phyloP scores from a whole-genome alignment of 202 grass and related monocot species.

The Setaria viridis region DNA sequence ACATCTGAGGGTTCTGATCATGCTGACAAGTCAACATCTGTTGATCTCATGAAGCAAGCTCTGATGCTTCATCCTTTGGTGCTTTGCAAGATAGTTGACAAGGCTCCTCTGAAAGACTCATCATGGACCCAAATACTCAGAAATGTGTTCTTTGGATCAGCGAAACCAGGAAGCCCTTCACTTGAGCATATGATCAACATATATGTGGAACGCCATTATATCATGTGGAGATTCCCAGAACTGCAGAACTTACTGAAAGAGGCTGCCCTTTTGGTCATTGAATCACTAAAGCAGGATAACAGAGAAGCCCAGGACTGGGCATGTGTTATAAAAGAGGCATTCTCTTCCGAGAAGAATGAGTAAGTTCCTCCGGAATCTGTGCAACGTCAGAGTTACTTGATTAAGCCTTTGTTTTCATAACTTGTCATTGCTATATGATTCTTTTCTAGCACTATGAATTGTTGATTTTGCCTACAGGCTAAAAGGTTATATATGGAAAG shows the following conservation, averaged over 20 bases:
- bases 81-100: constrained; percentile 79
- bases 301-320: constrained; percentile 86
- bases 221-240: constrained; percentile 98
- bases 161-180: constrained; percentile 91
- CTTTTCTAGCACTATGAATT: neutral
- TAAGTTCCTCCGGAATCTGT: constrained; percentile 61
- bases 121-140: constrained; percentile 88
- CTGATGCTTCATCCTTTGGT: constrained; percentile 96
- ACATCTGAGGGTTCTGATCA: constrained; percentile 42
- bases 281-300: constrained; percentile 77
- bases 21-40: constrained; percentile 66
- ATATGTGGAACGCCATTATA: constrained; percentile 93
- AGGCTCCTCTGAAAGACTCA: constrained; percentile 89
- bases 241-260: constrained; percentile 90
- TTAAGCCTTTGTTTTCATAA: neutral
- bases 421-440: neutral
- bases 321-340: constrained; percentile 84
- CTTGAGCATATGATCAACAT: constrained; percentile 98
- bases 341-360: constrained; percentile 93
- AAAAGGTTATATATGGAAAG: neutral
- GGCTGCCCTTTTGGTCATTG: constrained; percentile 80
- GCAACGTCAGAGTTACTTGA: constrained; percentile 8
- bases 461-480: neutral
- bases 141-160: constrained; percentile 89
- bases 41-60: constrained; percentile 97